These are phyloP conservation scores for Ceratobasidium sp. DNA, from an alignment of 1,284 basidiomycete species.

Conservation along the genomic window DNA sequence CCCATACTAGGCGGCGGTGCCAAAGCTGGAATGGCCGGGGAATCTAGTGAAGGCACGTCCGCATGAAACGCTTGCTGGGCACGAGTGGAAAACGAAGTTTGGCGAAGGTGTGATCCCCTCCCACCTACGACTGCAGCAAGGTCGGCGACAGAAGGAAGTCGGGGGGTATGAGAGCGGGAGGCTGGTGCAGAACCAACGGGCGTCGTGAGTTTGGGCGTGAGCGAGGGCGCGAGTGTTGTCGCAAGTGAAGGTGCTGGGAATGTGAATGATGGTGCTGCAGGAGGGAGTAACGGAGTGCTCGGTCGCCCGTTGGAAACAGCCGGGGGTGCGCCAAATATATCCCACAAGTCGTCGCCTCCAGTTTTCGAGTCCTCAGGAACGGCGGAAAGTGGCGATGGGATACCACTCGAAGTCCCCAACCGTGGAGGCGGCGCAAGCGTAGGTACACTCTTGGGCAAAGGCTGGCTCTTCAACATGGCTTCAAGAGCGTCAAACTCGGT, in stretches of 20 bases:
- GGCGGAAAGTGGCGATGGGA: slow-evolving; percentile 24
- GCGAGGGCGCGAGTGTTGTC: slow-evolving; percentile 8
- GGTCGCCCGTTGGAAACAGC: slow-evolving; percentile 18
- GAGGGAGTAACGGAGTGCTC: slow-evolving; percentile 1
- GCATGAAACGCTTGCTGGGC: slow-evolving; percentile 23
- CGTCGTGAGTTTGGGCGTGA: slow-evolving; percentile 36
- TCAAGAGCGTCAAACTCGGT: slow-evolving; percentile 38
- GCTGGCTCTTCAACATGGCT: slow-evolving; percentile 33
- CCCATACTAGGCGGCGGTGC: slow-evolving; percentile 12
- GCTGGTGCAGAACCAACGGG: slow-evolving; percentile 29
- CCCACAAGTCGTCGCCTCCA: slow-evolving; percentile 37
- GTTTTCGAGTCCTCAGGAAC: slow-evolving; percentile 21
- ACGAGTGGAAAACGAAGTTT: slow-evolving; percentile 29
- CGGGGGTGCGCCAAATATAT: slow-evolving; percentile 28
- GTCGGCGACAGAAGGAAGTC: slow-evolving; percentile 30
- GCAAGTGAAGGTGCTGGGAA: neutral
- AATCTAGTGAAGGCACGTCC: slow-evolving; percentile 25
- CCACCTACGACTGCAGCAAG: slow-evolving; percentile 19
- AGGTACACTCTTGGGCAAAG: slow-evolving; percentile 29
- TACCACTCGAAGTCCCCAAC: slow-evolving; percentile 20
- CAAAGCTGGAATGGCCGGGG: slow-evolving; percentile 18
- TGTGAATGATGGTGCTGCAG: neutral
- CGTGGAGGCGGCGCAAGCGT: slow-evolving; percentile 27
- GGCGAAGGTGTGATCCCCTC: slow-evolving; percentile 35
- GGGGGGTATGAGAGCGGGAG: slow-evolving; percentile 35